Evolutionary conservation across 1,284 basidiomycete species (phyloP), one percentile per base, ranked within the genome.

Genomic region (Acaromyces ingoldii): DNA sequence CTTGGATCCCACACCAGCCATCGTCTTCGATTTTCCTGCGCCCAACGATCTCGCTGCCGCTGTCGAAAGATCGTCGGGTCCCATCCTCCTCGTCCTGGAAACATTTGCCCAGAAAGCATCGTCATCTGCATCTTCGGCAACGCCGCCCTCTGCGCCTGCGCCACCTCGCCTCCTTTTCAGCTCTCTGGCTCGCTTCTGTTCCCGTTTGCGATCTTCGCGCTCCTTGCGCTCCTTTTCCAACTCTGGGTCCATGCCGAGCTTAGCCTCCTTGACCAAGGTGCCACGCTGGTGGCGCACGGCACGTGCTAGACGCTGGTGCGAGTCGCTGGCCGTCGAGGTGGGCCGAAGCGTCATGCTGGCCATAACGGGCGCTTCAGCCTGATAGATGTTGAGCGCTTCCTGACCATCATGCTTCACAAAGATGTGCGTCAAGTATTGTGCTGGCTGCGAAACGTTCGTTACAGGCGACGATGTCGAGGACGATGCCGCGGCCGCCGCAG

Each of bases 221-320:
- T 50, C 46, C n/a, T 30, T 17, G 15, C 31, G 13, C 26, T 21
- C 43, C 22, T 52, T 52, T 11, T 13, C 48, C 17, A 28, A 19
- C 26, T 37, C 38, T n/a, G 48, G 48, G 30, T 49, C 48, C 33
- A 29, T 41, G 17, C 26, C 41, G 37, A 39, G 15, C n/a, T 22
- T 10, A 13, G 36, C 38, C 25, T 49, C 33, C 22, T 36, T 49
- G 33, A 49, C 48, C 7, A 36, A 10, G 9, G 48, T 24, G 17
- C 48, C 48, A 21, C 34, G 38, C 34, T 39, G 39, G 13, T 49
- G 29, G 11, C 36, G 33, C 11, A 49, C 48, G 13, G 48, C 48
- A 19, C 41, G 38, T 25, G 48, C 48, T n/a, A 49, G 33, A 28
- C 48, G 38, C 33, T 42, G 33, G 41, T 49, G 48, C 6, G 48